Evolutionary conservation across 768 basidiomycete genomes (phyloP).

Genomic region (Mycena floridula): DNA sequence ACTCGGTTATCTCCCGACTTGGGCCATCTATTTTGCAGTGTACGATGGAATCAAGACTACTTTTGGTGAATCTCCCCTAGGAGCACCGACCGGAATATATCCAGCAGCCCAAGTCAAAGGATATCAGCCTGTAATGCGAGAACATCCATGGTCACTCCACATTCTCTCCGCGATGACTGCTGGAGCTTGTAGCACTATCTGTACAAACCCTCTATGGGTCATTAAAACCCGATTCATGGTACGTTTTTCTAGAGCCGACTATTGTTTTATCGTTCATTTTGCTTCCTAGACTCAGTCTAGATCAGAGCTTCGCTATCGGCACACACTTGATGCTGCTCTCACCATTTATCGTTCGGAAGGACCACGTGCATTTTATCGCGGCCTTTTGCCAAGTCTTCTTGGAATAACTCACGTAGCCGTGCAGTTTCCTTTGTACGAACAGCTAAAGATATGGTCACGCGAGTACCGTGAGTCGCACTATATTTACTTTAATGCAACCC

Average conservation of each 20-base stretch:
- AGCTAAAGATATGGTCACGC: constrained; percentile 84
- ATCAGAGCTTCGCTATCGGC: constrained; percentile 73
- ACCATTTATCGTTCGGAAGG: constrained; percentile 93
- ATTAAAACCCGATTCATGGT: constrained; percentile 99
- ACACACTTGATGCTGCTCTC: constrained; percentile 83
- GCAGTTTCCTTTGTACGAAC: constrained; percentile 95
- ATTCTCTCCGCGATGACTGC: constrained; percentile 95
- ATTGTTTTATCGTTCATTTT: constrained; percentile 3
- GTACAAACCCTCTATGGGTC: constrained; percentile 97
- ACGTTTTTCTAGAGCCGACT: constrained; percentile 10
- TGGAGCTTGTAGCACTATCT: constrained; percentile 87
- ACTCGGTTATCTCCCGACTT: constrained; percentile 94
- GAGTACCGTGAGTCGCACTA: constrained; percentile 27
- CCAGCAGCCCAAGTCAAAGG: constrained; percentile 83
- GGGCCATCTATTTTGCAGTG: constrained; percentile 98
- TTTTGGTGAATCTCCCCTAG: constrained; percentile 64
- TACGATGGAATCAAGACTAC: constrained; percentile 91
- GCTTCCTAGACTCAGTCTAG: constrained; percentile 73
- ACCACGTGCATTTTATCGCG: constrained; percentile 85
- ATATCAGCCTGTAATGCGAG: constrained; percentile 73
- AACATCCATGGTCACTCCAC: constrained; percentile 83
- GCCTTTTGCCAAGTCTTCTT: constrained; percentile 85
- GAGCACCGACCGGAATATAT: constrained; percentile 38
- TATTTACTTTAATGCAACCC: constrained; percentile 3
- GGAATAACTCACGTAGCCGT: constrained; percentile 95